A percentile compares a stretch with the other conserved stretches of the same genome.
Conservation (phyloP, 768 basidiomycete species). For the Epithele typhae region DNA sequence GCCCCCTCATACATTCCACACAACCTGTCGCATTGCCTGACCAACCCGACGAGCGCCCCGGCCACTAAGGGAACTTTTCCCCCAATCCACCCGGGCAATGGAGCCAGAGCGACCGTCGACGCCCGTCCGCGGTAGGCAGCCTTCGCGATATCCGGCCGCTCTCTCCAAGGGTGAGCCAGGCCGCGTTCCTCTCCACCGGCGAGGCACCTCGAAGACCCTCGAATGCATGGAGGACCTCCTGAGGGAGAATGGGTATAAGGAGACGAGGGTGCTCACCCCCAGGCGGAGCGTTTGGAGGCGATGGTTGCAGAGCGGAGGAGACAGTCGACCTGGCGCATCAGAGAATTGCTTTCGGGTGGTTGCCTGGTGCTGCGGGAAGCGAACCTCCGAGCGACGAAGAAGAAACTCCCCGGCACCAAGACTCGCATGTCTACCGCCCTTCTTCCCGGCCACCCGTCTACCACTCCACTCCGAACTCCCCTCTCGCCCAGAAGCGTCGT, state of each 20-base stretch:
- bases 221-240: constrained; percentile 84
- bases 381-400: constrained; percentile 6
- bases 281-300: constrained; percentile 50
- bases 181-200: constrained; percentile 69
- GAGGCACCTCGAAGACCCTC: constrained; percentile 77
- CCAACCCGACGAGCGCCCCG: too few relatives aligned
- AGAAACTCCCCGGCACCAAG: background rate
- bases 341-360: constrained; percentile 65
- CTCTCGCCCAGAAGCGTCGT: constrained; percentile 11
- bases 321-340: constrained; percentile 32
- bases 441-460: background rate
- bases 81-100: constrained; percentile 1
- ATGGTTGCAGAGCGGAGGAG: constrained; percentile 20
- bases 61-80: too few relatives aligned
- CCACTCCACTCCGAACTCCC: constrained; percentile 13
- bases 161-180: constrained; percentile 37
- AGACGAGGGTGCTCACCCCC: constrained; percentile 86
- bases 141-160: constrained; percentile 45
- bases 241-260: constrained; percentile 86
- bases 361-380: constrained; percentile 34
- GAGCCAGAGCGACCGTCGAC: constrained; percentile 13
- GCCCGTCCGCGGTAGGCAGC: constrained; percentile 19
- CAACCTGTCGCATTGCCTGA: too few relatives aligned
- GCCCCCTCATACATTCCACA: too few relatives aligned
- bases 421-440: background rate